Conservation (phyloP, 2,329 filamentous ascomycete species). For the Aspergillus latus region DNA sequence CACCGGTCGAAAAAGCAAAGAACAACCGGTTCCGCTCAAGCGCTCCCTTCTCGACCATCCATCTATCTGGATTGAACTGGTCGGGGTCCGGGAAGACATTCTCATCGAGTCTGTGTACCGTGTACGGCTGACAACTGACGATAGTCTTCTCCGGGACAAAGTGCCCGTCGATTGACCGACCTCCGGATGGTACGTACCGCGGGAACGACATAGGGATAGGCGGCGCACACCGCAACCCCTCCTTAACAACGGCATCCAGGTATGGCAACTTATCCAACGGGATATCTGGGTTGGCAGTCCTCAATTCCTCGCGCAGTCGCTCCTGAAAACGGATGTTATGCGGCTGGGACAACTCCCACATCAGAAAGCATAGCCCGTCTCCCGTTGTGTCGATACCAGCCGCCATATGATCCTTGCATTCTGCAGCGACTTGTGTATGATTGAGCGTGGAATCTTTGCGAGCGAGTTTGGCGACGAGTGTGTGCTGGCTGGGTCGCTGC, state of each 20-base stretch:
- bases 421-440: constrained; percentile 60
- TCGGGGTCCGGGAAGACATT: constrained; percentile 33
- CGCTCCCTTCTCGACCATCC: constrained; percentile 35
- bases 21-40: constrained; percentile 54
- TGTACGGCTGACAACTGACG: constrained; percentile 42
- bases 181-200: constrained; percentile 39
- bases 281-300: constrained; percentile 35
- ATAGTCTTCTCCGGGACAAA: constrained; percentile 36
- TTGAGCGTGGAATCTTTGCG: constrained; percentile 52
- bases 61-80: constrained; percentile 34
- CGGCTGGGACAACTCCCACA: constrained; percentile 68
- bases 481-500: constrained; percentile 53
- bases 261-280: constrained; percentile 50
- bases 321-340: constrained; percentile 54
- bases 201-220: constrained; percentile 55
- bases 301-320: constrained; percentile 55
- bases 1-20: constrained; percentile 67
- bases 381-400: constrained; percentile 72
- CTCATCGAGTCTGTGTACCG: constrained; percentile 34
- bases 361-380: constrained; percentile 67
- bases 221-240: constrained; percentile 59
- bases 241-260: constrained; percentile 63
- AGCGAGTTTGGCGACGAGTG: constrained; percentile 60
- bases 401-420: constrained; percentile 70
- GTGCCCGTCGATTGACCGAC: constrained; percentile 44